phyloP scores from a whole-genome alignment of 176 grass and related monocot species.

The Oryza australiensis region DNA sequence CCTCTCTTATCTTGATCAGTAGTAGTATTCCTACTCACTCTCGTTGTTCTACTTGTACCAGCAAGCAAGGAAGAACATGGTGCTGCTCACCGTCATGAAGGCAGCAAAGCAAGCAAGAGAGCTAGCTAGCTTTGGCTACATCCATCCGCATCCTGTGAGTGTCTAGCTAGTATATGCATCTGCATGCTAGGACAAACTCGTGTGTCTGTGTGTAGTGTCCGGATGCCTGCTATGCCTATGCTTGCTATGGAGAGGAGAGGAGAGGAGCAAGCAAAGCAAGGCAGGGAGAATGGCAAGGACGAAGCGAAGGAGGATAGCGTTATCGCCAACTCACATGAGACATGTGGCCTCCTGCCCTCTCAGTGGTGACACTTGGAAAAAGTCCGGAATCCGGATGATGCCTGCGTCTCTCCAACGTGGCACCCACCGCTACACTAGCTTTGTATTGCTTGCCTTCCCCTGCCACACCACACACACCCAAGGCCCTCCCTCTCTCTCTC shows the following conservation, averaged over 20 bases:
- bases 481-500: too few relatives aligned
- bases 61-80: neutral
- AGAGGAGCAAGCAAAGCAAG: conserved; percentile 1
- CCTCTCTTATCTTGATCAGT: too few relatives aligned
- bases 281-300: too few relatives aligned
- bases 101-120: conserved; percentile 1
- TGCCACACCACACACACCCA: too few relatives aligned
- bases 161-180: too few relatives aligned
- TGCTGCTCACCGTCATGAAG: too few relatives aligned
- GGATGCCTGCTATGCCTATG: neutral
- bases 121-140: neutral
- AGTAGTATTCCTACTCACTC: too few relatives aligned
- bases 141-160: too few relatives aligned
- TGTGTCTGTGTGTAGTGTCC: neutral
- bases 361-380: conserved; percentile 57
- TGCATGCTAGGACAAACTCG: neutral
- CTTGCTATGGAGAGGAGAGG: conserved; percentile 23
- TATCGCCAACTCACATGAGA: conserved; percentile 42
- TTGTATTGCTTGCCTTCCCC: too few relatives aligned
- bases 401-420: conserved; percentile 28
- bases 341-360: neutral
- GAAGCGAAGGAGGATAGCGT: conserved; percentile 29
- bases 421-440: too few relatives aligned
- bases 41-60: neutral
- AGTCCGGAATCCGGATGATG: neutral